Base-by-base conservation (phyloP, 352 stramenopile genomes). In the Aphanomyces astaci region DNA sequence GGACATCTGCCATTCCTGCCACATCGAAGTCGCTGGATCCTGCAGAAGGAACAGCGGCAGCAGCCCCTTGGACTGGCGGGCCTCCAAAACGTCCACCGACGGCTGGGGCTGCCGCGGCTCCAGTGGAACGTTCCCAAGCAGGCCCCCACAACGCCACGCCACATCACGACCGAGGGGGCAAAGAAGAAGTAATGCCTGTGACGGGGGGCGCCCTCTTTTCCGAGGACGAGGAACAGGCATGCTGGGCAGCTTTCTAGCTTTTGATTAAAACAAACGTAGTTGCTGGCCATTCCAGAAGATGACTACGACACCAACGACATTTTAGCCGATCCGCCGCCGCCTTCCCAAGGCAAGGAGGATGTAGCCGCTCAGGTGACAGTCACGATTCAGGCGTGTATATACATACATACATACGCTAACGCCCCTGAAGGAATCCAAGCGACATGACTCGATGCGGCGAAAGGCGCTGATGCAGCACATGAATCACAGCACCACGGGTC, bases 261-360 rank as follows among this genome's bases (percentile, higher is more conserved):
- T n/a, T n/a, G n/a, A n/a, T n/a, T n/a, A n/a, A n/a, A n/a, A n/a
- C n/a, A n/a, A n/a, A n/a, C n/a, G 9, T 54, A 66, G 60, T 31
- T 66, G 60, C 43, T 66, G n/a, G 30, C 60, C 3, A 40, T 66
- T 11, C 60, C 60, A 7, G 31, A 22, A 4, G 60, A 66, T 27
- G 60, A 66, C 40, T 17, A 4, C 3, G 54, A 63, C 31, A 32
- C 36, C 11, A 32, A 24, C 54, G 54, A 49, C 30, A 15, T 36
- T 15, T 22, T 9, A 17, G 27, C 22, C 17, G 9, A 2, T 2
- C 46, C 15, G 22, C 15, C 13, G 22, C 24, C 27, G 17, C 51
- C 51, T 10, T 19, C 45, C 9, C 45, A 25, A 53, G 9, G 13
- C 4, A 53, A 27, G 22, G 24, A 24, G 9, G 13, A n/a, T 19